Evolutionary conservation across 2,329 filamentous ascomycete species (phyloP).

Genomic region (Fusarium papillatum): DNA sequence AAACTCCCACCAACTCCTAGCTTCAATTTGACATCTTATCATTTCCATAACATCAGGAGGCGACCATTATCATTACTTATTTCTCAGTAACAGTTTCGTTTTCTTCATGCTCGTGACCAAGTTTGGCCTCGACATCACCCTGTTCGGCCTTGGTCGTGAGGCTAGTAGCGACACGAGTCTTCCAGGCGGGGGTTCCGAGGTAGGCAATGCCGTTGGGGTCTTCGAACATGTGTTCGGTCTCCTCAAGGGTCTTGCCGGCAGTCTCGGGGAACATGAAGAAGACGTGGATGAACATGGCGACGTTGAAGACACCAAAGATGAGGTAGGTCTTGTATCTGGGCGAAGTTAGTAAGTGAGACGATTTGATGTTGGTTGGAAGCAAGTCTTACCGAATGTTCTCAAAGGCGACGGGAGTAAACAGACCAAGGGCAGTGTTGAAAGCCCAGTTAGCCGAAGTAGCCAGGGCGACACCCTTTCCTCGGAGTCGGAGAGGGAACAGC

Average conservation of each 20-base stretch:
- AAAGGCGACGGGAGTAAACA: constrained; percentile 44
- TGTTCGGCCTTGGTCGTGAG: constrained; percentile 25
- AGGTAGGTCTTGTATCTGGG: constrained; percentile 35
- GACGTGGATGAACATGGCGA: constrained; percentile 37
- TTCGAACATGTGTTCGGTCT: constrained; percentile 65
- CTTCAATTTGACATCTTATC: not conserved
- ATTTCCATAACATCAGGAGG: not conserved
- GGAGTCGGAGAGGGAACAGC: constrained; percentile 59
- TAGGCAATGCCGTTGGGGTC: constrained; percentile 35
- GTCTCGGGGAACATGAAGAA: constrained; percentile 64
- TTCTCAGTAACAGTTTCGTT: not conserved
- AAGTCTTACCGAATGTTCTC: constrained; percentile 39
- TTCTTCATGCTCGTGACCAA: constrained; percentile 21
- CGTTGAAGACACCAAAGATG: constrained; percentile 38
- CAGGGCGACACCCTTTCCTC: constrained; percentile 66
- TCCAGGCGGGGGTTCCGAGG: constrained; percentile 39
- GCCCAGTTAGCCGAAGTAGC: constrained; percentile 60
- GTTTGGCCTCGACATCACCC: constrained; percentile 39
- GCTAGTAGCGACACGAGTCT: constrained; percentile 28
- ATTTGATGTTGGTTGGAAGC: not conserved
- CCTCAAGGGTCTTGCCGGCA: constrained; percentile 66
- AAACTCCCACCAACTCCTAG: not conserved
- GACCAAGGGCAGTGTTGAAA: constrained; percentile 56
- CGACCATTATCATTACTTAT: not conserved
- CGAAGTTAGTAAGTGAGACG: not conserved